Conservation (phyloP, 306 rosid species). For the Herpetospermum pedunculosum region DNA sequence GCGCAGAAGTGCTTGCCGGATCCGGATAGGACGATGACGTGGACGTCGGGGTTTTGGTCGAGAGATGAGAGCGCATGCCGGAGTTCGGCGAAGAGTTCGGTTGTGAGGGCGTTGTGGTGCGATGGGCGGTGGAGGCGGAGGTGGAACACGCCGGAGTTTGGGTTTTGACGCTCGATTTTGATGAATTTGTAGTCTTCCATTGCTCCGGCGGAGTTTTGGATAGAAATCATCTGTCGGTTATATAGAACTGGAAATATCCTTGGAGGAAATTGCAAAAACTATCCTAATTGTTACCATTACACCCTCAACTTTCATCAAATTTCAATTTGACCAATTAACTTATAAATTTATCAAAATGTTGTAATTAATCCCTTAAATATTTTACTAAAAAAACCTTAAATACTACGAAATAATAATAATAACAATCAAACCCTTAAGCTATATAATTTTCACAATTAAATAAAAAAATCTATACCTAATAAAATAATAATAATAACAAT, state of each 20-base stretch:
- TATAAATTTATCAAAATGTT: too few relatives aligned
- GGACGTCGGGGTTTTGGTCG: slow-evolving; percentile 43
- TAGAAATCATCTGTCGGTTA: background rate
- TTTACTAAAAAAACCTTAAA: too few relatives aligned
- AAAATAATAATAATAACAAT: too few relatives aligned
- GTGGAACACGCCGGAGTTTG: slow-evolving; percentile 38
- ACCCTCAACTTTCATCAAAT: too few relatives aligned
- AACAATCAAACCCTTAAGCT: too few relatives aligned
- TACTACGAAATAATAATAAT: too few relatives aligned
- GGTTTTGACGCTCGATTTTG: slow-evolving; percentile 26
- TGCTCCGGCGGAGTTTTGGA: background rate
- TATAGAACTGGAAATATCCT: background rate
- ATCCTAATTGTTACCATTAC: too few relatives aligned
- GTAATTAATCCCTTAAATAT: too few relatives aligned
- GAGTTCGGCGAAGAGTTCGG: slow-evolving; percentile 52
- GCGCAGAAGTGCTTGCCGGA: slow-evolving; percentile 72
- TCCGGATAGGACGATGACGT: slow-evolving; percentile 56
- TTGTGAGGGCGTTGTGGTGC: slow-evolving; percentile 50
- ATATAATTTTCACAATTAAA: too few relatives aligned
- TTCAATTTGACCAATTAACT: too few relatives aligned
- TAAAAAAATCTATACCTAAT: too few relatives aligned
- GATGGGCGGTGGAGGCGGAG: slow-evolving; percentile 53
- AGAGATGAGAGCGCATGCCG: slow-evolving; percentile 54
- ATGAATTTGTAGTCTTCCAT: slow-evolving; percentile 47
- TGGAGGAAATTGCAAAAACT: background rate